Evolutionary conservation across 139 green algal genomes (phyloP).

Genomic region (Asterochloris erici): DNA sequence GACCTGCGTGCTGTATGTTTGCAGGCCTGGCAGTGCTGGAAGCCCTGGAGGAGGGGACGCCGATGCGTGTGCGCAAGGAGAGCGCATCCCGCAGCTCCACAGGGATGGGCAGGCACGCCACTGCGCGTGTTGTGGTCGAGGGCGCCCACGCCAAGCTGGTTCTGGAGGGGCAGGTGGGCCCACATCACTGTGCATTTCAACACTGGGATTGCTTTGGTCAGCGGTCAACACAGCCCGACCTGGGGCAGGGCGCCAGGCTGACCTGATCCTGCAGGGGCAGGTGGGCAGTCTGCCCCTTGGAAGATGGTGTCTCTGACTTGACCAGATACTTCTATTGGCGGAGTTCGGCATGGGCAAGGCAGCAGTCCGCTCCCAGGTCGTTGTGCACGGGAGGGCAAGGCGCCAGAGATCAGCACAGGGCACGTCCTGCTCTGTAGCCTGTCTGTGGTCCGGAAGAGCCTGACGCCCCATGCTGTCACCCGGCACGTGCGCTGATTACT

Average conservation of each 20-base stretch:
- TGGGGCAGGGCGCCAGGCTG: neutral
- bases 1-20: neutral
- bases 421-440: too few species aligned
- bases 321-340: neutral
- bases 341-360: neutral
- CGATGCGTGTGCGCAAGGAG: constrained; percentile 7
- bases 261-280: neutral
- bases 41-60: constrained; percentile 4
- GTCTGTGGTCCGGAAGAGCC: too few species aligned
- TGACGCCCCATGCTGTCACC: too few species aligned
- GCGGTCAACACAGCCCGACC: neutral
- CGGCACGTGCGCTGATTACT: too few species aligned
- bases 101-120: constrained; percentile 9
- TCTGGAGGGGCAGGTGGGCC: constrained; percentile 6
- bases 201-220: neutral
- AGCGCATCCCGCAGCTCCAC: constrained; percentile 7
- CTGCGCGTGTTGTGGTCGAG: neutral
- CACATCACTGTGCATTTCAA: neutral
- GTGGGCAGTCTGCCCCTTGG: neutral
- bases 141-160: constrained; percentile 5
- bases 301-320: neutral
- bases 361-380: neutral
- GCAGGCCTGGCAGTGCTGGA: constrained; percentile 7
- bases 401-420: too few species aligned
- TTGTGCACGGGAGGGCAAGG: too few species aligned